These are phyloP conservation scores for Pseudonitzschia multiseries DNA, from an alignment of 108 stramenopile genomes.

Conservation along the genomic window DNA sequence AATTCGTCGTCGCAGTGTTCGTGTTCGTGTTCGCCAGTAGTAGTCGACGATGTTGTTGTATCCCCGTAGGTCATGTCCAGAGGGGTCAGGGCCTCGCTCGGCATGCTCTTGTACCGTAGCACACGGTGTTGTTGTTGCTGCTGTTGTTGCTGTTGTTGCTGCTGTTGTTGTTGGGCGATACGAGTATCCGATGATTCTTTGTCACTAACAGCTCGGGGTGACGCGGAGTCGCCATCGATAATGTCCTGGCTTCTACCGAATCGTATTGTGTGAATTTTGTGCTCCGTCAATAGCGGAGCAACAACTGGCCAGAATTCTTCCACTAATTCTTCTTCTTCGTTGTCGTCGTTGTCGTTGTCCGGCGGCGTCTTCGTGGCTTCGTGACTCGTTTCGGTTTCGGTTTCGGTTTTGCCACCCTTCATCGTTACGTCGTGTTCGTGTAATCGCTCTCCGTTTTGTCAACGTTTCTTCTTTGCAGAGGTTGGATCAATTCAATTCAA, in stretches of 20 bases:
- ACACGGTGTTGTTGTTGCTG: not conserved
- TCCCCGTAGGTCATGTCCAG: slow-evolving; percentile 27
- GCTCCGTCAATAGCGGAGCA: not conserved
- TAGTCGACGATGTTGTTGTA: not conserved
- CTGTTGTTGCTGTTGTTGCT: too few species aligned
- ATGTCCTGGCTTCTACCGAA: not conserved
- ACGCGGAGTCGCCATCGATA: too few species aligned
- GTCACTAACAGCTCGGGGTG: too few species aligned
- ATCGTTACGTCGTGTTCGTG: too few species aligned
- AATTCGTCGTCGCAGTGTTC: slow-evolving; percentile 22
- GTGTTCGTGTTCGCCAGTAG: too few species aligned
- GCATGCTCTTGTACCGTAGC: slow-evolving; percentile 11
- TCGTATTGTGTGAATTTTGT: slow-evolving; percentile 1
- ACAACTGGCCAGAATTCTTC: slow-evolving; percentile 14
- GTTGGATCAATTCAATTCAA: too few species aligned
- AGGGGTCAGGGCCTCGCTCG: slow-evolving; percentile 24
- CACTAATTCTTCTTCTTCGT: not conserved
- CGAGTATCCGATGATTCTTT: too few species aligned
- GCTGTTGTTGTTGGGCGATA: too few species aligned
- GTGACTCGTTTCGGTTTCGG: too few species aligned
- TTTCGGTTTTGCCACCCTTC: too few species aligned
- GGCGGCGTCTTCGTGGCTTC: not conserved
- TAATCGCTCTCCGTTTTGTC: too few species aligned
- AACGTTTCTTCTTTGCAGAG: too few species aligned
- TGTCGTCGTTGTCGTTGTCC: not conserved